Evolutionary conservation across 83 land plant genomes (phyloP).

Genomic region (Larix sibirica): DNA sequence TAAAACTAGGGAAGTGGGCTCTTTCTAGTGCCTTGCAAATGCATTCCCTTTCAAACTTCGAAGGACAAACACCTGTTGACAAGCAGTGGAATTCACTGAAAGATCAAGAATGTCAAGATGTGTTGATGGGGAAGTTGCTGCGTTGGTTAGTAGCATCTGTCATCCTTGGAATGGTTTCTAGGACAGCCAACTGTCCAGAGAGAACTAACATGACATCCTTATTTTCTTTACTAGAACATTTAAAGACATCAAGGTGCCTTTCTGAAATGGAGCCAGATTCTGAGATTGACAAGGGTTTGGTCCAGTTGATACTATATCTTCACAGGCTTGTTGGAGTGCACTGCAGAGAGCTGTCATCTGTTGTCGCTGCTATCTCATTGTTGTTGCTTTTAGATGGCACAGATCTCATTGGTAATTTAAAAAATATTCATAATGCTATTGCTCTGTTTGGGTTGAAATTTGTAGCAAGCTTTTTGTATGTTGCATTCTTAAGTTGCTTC

Average conservation of each 20-base stretch:
- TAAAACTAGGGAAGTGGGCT: constrained; percentile 38
- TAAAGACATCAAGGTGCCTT: not conserved
- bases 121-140: constrained; percentile 38
- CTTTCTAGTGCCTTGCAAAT: constrained; percentile 28
- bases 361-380: constrained; percentile 44
- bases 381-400: constrained; percentile 24
- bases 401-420: constrained; percentile 17
- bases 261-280: constrained; percentile 6
- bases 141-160: constrained; percentile 61
- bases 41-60: constrained; percentile 12
- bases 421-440: not conserved
- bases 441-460: not conserved
- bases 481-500: not conserved
- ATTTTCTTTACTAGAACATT: constrained; percentile 23
- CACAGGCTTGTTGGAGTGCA: constrained; percentile 36
- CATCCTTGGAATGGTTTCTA: constrained; percentile 37
- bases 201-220: constrained; percentile 13
- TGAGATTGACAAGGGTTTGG: constrained; percentile 30
- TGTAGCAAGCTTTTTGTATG: not conserved
- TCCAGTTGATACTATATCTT: constrained; percentile 42
- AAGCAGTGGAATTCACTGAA: not conserved
- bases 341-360: constrained; percentile 35
- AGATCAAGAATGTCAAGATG: constrained; percentile 25
- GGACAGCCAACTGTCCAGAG: not conserved
- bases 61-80: constrained; percentile 7